Percentiles rank a stretch among this genome's conserved stretches.
Evolutionary conservation across 192 early-diverging fungal species (phyloP).

Genomic region (Bifiguratus adelaidae): DNA sequence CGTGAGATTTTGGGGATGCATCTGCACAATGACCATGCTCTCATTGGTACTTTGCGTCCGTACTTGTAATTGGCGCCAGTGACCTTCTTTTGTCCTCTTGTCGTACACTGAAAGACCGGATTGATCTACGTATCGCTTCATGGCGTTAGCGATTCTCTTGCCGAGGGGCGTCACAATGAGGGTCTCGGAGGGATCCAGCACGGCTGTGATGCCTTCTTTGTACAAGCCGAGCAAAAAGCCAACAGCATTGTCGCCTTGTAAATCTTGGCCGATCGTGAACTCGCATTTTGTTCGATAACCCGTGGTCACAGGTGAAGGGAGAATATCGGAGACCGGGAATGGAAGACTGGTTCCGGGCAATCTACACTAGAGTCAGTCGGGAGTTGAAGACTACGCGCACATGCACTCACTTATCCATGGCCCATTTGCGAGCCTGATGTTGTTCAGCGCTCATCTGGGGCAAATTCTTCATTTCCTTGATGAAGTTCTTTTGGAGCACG

Average conservation of each 20-base stretch:
- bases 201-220: constrained; percentile 44
- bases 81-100: constrained; percentile 13
- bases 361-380: background rate
- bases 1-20: constrained; percentile 30
- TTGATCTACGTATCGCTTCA: constrained; percentile 22
- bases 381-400: background rate
- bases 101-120: constrained; percentile 24
- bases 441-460: background rate
- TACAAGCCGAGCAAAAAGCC: constrained; percentile 62
- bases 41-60: constrained; percentile 51
- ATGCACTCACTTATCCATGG: constrained; percentile 16
- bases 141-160: constrained; percentile 32
- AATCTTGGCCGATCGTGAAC: constrained; percentile 55
- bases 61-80: constrained; percentile 53
- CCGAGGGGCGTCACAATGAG: constrained; percentile 32
- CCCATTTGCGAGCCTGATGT: constrained; percentile 13
- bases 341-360: constrained; percentile 11
- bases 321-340: constrained; percentile 11
- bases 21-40: constrained; percentile 53
- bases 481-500: constrained; percentile 23
- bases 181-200: constrained; percentile 34
- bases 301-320: constrained; percentile 43
- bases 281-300: constrained; percentile 74
- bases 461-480: constrained; percentile 13
- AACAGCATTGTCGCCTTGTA: constrained; percentile 33